A percentile compares a stretch with the other conserved stretches of the same genome.
Evolutionary conservation across 345 rosid species (phyloP).

Genomic region (Rhodomyrtus tomentosa): DNA sequence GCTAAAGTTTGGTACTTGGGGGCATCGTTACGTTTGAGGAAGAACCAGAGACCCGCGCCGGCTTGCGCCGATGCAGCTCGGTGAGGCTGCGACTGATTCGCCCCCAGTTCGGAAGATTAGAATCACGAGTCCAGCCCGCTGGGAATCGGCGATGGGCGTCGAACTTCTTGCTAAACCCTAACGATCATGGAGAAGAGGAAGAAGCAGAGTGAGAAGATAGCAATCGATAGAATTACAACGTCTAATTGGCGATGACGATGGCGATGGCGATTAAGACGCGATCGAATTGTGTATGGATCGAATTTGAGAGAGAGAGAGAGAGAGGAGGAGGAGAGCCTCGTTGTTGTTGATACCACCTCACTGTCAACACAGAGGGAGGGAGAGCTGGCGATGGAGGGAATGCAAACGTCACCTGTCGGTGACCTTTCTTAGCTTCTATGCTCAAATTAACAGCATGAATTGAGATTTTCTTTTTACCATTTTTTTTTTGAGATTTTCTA

Average conservation of each 20-base stretch:
- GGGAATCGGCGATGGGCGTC: background rate
- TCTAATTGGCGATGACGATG: background rate
- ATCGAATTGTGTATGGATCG: background rate
- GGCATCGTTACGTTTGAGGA: constrained; percentile 49
- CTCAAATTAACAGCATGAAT: too few species aligned
- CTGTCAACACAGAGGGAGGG: background rate
- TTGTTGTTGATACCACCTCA: background rate
- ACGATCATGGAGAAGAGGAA: background rate
- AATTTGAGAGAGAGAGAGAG: background rate
- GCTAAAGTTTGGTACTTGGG: constrained; percentile 55
- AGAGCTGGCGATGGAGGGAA: background rate
- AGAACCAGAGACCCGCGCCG: constrained; percentile 60
- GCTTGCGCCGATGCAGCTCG: constrained; percentile 37
- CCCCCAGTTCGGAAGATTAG: constrained; percentile 68
- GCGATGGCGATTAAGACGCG: background rate
- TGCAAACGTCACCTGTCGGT: background rate
- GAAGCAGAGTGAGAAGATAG: too few species aligned
- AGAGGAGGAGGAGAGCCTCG: background rate
- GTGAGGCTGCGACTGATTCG: constrained; percentile 83
- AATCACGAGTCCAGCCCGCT: constrained; percentile 1
- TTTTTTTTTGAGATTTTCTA: too few species aligned
- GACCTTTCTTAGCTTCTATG: background rate
- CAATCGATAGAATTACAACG: too few species aligned
- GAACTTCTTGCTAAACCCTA: background rate
- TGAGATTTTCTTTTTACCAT: too few species aligned